These are phyloP conservation scores for Articulospora tetracladia DNA, from an alignment of 495 filamentous ascomycete genomes.

Conservation along the genomic window DNA sequence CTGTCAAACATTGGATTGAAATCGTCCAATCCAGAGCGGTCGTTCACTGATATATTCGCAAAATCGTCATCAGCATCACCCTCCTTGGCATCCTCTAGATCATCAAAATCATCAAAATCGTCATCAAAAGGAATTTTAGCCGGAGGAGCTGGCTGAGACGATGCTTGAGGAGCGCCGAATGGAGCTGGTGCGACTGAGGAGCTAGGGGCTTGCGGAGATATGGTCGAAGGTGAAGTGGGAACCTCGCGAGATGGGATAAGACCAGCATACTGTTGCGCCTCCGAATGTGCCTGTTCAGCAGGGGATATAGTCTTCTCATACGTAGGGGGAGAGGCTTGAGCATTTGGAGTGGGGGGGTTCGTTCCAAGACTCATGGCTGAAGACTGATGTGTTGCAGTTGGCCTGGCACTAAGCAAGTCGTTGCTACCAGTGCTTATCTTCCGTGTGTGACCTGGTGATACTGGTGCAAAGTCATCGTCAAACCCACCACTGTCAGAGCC, in stretches of 20 bases:
- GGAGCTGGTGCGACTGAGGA: not conserved
- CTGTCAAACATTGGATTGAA: conserved; percentile 64
- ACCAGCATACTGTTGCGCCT: conserved; percentile 48
- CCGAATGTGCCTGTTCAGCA: conserved; percentile 40
- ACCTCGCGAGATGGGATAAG: conserved; percentile 62
- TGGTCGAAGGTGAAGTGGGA: conserved; percentile 43
- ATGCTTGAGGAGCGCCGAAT: conserved; percentile 19
- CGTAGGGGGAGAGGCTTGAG: conserved; percentile 61
- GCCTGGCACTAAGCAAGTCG: conserved; percentile 16
- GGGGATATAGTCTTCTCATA: conserved; percentile 52
- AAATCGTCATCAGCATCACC: conserved; percentile 89
- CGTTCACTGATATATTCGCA: conserved; percentile 46
- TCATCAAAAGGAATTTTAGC: conserved; percentile 53
- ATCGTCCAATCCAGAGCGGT: conserved; percentile 57
- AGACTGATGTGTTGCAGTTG: conserved; percentile 11
- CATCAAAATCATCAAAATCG: conserved; percentile 89
- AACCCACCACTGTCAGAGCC: conserved; percentile 77
- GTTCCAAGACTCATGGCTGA: conserved; percentile 18
- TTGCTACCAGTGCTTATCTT: conserved; percentile 14
- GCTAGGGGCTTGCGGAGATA: conserved; percentile 16
- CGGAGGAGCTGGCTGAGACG: conserved; percentile 31
- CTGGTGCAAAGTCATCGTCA: conserved; percentile 84
- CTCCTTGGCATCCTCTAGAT: conserved; percentile 84
- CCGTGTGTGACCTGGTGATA: conserved; percentile 50
- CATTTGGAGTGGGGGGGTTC: conserved; percentile 46